Evolutionary conservation across 1,139 yeast species (phyloP).

Genomic region (Geotrichum phurueaensis): DNA sequence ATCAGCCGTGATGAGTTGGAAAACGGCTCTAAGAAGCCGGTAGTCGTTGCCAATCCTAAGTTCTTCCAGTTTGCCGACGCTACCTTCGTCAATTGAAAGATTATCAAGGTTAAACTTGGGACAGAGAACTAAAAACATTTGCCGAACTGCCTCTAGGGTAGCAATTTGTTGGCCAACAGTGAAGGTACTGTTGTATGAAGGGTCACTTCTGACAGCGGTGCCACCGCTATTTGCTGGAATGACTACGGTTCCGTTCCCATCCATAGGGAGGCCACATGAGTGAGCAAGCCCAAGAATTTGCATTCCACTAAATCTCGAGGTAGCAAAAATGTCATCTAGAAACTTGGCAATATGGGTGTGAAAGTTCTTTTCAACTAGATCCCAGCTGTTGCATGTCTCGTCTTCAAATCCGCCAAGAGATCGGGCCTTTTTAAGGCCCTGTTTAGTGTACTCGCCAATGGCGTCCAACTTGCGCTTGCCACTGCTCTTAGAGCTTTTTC

Average conservation of each 20-base stretch:
- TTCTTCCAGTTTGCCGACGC: conserved; percentile 32
- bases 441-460: not conserved
- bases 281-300: conserved; percentile 10
- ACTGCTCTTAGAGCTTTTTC: not conserved
- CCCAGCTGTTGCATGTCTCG: conserved; percentile 13
- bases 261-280: conserved; percentile 12
- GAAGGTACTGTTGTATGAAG: conserved; percentile 4
- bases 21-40: conserved; percentile 30
- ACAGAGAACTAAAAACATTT: conserved; percentile 26
- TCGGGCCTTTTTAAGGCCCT: not conserved
- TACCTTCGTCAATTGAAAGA: conserved; percentile 29
- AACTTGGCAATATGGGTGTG: conserved; percentile 8
- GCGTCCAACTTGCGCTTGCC: conserved; percentile 4
- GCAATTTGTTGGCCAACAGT: conserved; percentile 26
- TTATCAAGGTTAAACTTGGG: conserved; percentile 24
- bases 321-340: conserved; percentile 10
- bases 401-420: conserved; percentile 6
- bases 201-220: not conserved
- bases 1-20: conserved; percentile 26
- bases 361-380: conserved; percentile 13
- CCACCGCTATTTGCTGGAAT: conserved; percentile 13
- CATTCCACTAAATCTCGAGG: conserved; percentile 12
- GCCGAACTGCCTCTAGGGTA: conserved; percentile 34
- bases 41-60: conserved; percentile 35
- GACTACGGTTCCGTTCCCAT: conserved; percentile 14